Percentiles rank a stretch among this genome's conserved stretches.
These are phyloP conservation scores for Pseudogymnoascus sp. DNA, from an alignment of 2,329 filamentous ascomycete genomes.

Conservation along the genomic window DNA sequence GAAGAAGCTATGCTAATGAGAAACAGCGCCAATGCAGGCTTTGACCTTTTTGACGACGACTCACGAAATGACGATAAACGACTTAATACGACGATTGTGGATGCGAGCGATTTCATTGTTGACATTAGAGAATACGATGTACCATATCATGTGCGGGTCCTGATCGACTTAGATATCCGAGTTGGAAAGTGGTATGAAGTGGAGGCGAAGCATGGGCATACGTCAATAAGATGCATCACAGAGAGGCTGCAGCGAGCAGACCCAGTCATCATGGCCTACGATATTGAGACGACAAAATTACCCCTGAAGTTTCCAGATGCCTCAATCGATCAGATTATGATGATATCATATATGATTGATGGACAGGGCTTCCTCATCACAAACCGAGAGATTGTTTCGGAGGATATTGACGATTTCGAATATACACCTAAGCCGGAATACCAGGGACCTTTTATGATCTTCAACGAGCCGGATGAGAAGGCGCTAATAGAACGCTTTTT, in stretches of 20 bases:
- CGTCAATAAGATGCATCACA: conserved; percentile 76
- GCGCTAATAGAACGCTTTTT: conserved; percentile 85
- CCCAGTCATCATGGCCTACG: conserved; percentile 96
- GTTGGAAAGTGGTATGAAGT: conserved; percentile 97
- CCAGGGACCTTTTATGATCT: conserved; percentile 90
- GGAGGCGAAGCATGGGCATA: conserved; percentile 83
- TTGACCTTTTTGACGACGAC: conserved; percentile 94
- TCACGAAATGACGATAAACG: conserved; percentile 71
- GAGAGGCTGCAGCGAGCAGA: conserved; percentile 85
- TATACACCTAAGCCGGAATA: conserved; percentile 98
- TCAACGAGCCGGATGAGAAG: conserved; percentile 95
- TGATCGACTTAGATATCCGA: conserved; percentile 79
- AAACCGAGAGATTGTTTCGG: conserved; percentile 93
- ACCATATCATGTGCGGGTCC: conserved; percentile 96
- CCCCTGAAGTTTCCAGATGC: conserved; percentile 96
- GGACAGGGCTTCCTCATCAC: conserved; percentile 97
- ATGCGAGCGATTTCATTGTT: conserved; percentile 94
- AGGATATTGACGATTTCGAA: conserved; percentile 95
- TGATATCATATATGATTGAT: conserved; percentile 99
- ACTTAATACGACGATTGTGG: conserved; percentile 65
- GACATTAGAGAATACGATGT: conserved; percentile 99
- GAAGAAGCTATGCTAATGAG: conserved; percentile 16
- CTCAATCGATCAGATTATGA: conserved; percentile 95
- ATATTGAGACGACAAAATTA: conserved; percentile 96
- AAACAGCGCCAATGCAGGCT: conserved; percentile 63